These are phyloP conservation scores for Russula brevipes DNA, from an alignment of 768 basidiomycete species.

Conservation along the genomic window DNA sequence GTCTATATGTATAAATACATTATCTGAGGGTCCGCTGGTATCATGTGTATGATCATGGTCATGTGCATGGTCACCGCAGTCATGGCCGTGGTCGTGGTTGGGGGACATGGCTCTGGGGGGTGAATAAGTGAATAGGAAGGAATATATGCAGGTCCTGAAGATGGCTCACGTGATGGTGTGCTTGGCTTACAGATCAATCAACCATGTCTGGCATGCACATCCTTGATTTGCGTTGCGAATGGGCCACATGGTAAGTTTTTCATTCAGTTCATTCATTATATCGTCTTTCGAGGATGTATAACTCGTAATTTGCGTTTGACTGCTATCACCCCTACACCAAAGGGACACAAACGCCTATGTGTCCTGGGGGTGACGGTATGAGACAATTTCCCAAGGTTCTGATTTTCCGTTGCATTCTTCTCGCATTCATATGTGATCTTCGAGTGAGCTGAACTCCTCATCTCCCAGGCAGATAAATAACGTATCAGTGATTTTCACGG, in stretches of 20 bases:
- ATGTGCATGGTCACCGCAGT: conserved; percentile 55
- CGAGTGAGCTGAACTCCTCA: not conserved
- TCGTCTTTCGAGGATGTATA: conserved; percentile 43
- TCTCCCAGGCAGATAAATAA: not conserved
- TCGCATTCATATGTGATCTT: not conserved
- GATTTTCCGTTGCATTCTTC: conserved; percentile 30
- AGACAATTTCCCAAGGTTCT: conserved; percentile 56
- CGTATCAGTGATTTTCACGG: not conserved
- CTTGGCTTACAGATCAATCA: not conserved
- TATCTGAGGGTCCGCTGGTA: conserved; percentile 54
- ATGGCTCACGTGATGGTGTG: not conserved
- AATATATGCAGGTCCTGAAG: too few species aligned
- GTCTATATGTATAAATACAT: conserved; percentile 72
- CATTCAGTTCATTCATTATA: not conserved
- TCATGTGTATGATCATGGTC: conserved; percentile 47
- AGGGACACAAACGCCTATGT: conserved; percentile 67
- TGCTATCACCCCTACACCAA: conserved; percentile 52
- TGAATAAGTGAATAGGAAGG: too few species aligned
- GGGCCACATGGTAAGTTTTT: conserved; percentile 27
- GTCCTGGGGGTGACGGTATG: conserved; percentile 63
- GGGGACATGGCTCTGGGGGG: conserved; percentile 42
- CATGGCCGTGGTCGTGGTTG: conserved; percentile 43
- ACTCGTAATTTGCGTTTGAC: conserved; percentile 91
- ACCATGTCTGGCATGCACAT: too few species aligned
- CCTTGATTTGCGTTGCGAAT: not conserved